These are phyloP conservation scores for Angomonas ambiguus DNA, from an alignment of 208 protist species.

Conservation along the genomic window DNA sequence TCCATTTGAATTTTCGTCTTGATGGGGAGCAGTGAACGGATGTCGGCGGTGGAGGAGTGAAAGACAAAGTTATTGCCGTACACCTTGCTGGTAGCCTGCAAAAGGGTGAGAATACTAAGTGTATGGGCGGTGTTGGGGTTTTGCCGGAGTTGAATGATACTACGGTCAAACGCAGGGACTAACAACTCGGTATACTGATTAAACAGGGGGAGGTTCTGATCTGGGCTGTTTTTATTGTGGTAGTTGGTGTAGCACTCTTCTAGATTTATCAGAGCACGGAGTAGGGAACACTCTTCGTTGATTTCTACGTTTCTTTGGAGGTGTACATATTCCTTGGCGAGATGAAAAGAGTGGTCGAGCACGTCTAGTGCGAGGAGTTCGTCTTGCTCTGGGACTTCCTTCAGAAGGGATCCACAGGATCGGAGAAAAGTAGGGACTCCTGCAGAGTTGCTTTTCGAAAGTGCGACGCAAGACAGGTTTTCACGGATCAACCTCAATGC, in stretches of 20 bases:
- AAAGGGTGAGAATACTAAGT: slow-evolving; percentile 54
- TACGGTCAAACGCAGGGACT: slow-evolving; percentile 28
- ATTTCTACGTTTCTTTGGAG: slow-evolving; percentile 33
- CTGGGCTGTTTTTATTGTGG: not conserved
- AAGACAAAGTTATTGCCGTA: slow-evolving; percentile 62
- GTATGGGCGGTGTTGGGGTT: slow-evolving; percentile 26
- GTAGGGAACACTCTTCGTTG: slow-evolving; percentile 43
- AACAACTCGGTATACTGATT: slow-evolving; percentile 25
- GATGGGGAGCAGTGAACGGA: slow-evolving; percentile 59
- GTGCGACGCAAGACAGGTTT: slow-evolving; percentile 19
- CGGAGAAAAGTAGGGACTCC: slow-evolving; percentile 58
- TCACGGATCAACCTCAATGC: slow-evolving; percentile 45
- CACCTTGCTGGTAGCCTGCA: slow-evolving; percentile 49
- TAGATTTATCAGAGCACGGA: not conserved
- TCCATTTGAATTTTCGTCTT: slow-evolving; percentile 85
- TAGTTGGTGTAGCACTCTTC: not conserved
- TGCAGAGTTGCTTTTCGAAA: slow-evolving; percentile 13
- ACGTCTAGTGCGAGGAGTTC: slow-evolving; percentile 31
- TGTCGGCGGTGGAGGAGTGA: slow-evolving; percentile 40
- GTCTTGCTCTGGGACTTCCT: slow-evolving; percentile 27
- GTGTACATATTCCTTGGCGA: slow-evolving; percentile 40
- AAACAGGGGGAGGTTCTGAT: not conserved
- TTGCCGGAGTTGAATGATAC: slow-evolving; percentile 53
- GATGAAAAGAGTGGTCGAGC: slow-evolving; percentile 25
- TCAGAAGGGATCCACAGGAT: slow-evolving; percentile 55